Percentiles rank a stretch among this genome's conserved stretches.
Conservation (phyloP, 495 filamentous ascomycete species). For the Hypoxylon fragiforme region DNA sequence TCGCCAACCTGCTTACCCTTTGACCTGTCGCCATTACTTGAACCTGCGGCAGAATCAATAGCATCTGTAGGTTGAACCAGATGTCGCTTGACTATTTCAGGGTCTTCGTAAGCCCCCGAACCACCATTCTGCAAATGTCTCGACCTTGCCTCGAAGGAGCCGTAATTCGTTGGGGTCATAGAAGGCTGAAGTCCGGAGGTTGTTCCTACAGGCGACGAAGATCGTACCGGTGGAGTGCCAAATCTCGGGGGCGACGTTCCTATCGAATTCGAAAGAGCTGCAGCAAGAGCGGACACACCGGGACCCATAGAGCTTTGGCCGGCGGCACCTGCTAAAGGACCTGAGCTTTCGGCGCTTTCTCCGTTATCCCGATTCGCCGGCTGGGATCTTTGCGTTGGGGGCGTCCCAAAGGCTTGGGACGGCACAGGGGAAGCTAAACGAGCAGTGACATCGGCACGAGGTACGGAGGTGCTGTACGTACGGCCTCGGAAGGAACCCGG, state of each 20-base stretch:
- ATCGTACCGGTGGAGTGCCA: slow-evolving; percentile 61
- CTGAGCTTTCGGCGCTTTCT: slow-evolving; percentile 40
- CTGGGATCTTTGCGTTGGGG: slow-evolving; percentile 44
- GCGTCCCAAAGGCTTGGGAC: slow-evolving; percentile 53
- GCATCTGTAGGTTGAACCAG: slow-evolving; percentile 68
- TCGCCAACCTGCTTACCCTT: slow-evolving; percentile 54
- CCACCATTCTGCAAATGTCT: slow-evolving; percentile 48
- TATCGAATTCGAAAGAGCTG: slow-evolving; percentile 68
- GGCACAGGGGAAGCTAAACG: slow-evolving; percentile 72
- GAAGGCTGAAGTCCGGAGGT: slow-evolving; percentile 50
- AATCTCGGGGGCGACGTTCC: slow-evolving; percentile 63
- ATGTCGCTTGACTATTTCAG: slow-evolving; percentile 79
- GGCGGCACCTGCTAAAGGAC: slow-evolving; percentile 58
- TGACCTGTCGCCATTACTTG: slow-evolving; percentile 41
- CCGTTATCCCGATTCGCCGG: slow-evolving; percentile 34
- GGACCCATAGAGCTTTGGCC: slow-evolving; percentile 60
- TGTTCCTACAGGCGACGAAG: slow-evolving; percentile 57
- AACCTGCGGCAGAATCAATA: slow-evolving; percentile 41
- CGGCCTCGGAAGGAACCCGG: slow-evolving; percentile 50
- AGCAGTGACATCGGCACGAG: slow-evolving; percentile 69
- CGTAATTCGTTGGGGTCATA: slow-evolving; percentile 68
- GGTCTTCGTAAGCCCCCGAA: slow-evolving; percentile 67
- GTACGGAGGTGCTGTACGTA: slow-evolving; percentile 48
- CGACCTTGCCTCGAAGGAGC: slow-evolving; percentile 70
- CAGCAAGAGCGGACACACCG: slow-evolving; percentile 75